Conservation (phyloP, 179 eudicot genomes). For the Silene coronaria region DNA sequence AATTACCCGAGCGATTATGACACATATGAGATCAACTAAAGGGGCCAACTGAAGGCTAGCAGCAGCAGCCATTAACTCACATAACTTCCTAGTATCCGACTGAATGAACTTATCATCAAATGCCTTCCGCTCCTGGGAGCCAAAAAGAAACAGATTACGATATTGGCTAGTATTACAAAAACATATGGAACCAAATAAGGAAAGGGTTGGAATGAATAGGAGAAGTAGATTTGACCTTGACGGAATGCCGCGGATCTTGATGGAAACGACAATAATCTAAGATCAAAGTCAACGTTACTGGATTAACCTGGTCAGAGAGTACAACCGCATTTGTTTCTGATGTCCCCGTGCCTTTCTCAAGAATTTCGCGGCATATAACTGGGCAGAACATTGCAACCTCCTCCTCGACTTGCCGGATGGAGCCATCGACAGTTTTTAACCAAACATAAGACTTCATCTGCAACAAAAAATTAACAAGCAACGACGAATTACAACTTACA, state of each 20-base stretch:
- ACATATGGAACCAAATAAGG: neutral
- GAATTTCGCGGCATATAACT: slow-evolving; percentile 62
- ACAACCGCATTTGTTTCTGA: slow-evolving; percentile 62
- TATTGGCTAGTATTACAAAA: neutral
- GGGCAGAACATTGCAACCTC: slow-evolving; percentile 88
- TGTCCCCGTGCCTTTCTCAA: slow-evolving; percentile 62
- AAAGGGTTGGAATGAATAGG: neutral
- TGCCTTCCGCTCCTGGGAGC: slow-evolving; percentile 58
- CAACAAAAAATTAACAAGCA: neutral
- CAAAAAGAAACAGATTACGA: neutral
- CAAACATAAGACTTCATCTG: slow-evolving; percentile 75
- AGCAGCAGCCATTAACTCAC: slow-evolving; percentile 67
- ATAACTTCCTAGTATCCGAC: slow-evolving; percentile 49
- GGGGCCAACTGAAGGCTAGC: slow-evolving; percentile 68
- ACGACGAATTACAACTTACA: neutral
- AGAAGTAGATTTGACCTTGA: slow-evolving; percentile 37
- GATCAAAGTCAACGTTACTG: slow-evolving; percentile 53
- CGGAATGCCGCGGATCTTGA: slow-evolving; percentile 70
- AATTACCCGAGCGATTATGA: slow-evolving; percentile 62
- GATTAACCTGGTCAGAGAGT: slow-evolving; percentile 70
- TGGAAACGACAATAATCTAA: slow-evolving; percentile 79
- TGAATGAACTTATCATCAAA: slow-evolving; percentile 60
- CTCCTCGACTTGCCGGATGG: slow-evolving; percentile 77
- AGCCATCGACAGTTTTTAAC: slow-evolving; percentile 76
- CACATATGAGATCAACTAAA: slow-evolving; percentile 64